Conservation (phyloP, 345 rosid species). For the Eutrema japonicum region DNA sequence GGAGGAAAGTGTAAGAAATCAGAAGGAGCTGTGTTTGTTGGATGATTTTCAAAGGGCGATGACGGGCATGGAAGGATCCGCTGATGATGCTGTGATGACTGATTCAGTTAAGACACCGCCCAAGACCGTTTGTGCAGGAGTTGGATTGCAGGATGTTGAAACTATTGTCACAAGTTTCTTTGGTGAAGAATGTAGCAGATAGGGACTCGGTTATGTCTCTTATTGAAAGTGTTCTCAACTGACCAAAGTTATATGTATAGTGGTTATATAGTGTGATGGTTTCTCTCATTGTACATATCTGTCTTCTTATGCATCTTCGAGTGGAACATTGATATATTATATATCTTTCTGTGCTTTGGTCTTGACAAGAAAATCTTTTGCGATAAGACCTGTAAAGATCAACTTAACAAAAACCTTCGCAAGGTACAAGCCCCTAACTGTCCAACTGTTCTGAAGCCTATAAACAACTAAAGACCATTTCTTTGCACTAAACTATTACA, state of each 20-base stretch:
- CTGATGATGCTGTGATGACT: constrained; percentile 33
- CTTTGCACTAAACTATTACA: too few species aligned
- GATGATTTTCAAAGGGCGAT: constrained; percentile 60
- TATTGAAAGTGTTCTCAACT: neutral
- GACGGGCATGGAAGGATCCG: constrained; percentile 53
- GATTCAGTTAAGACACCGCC: constrained; percentile 47
- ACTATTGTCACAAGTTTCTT: constrained; percentile 57
- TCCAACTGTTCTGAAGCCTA: neutral
- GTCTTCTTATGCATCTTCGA: neutral
- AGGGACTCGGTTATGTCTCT: constrained; percentile 32
- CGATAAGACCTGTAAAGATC: neutral
- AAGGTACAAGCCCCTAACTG: neutral
- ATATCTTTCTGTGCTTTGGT: neutral
- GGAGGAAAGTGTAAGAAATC: constrained; percentile 74
- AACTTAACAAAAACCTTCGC: neutral
- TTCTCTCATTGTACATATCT: constrained; percentile 21
- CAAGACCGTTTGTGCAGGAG: constrained; percentile 64
- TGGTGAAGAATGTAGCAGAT: constrained; percentile 32
- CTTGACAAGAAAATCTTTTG: neutral
- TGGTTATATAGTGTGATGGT: neutral
- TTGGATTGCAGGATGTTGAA: constrained; percentile 68
- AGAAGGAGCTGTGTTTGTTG: constrained; percentile 58
- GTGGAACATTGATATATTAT: constrained; percentile 16
- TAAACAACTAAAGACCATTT: constrained; percentile 7
- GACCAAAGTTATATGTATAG: neutral